Evolutionary conservation across 2,329 filamentous ascomycete species (phyloP), one percentile per base, ranked within the genome.

Genomic region (Pseudocercospora fijiensis): DNA sequence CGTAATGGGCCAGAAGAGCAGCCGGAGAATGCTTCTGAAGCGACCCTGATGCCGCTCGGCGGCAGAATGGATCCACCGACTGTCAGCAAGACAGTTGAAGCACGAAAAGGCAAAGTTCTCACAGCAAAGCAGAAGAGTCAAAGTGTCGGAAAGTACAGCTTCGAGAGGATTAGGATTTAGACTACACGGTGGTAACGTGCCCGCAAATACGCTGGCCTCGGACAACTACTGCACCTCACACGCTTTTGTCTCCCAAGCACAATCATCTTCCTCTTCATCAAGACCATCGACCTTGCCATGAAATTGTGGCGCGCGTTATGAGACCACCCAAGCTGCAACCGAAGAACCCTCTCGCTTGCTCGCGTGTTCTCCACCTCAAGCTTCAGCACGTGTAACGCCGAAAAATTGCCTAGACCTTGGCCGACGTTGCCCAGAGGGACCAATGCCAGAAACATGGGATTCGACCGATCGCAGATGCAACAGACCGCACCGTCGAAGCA

Each of bases 121-220:
- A 47, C 30, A 28, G 62, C 59, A 20, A 62, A 62, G 52, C 59
- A 67, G 62, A 62, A 58, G 47, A 67, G 49, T 65, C 65, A 62
- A 5, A 37, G 59, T 27, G n/a, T 67, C 8, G 65, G 65, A 24
- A 61, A 67, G 56, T 67, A 67, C 49, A 57, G 56, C 13, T 67
- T 65, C 18, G 62, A 67, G 52, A 57, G 52, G 53, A 67, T 67
- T 33, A 62, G 65, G n/a, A 62, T 67, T 30, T 67, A 62, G 57
- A n/a, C 49, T 53, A 30, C 49, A 30, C 11, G 16, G 26, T 53
- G 13, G 49, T 27, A 28, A 11, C 26, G 49, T 53, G 49, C 45
- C 18, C 26, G 49, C 26, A 53, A 30, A 13, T 53, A 27, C 45
- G 45, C 45, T 24, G 16, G 37, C 16, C 37, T 18, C 37, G 6